Evolutionary conservation across 2,329 filamentous ascomycete species (phyloP), one percentile per base, ranked within the genome.

Genomic region (Exophiala calicioides): DNA sequence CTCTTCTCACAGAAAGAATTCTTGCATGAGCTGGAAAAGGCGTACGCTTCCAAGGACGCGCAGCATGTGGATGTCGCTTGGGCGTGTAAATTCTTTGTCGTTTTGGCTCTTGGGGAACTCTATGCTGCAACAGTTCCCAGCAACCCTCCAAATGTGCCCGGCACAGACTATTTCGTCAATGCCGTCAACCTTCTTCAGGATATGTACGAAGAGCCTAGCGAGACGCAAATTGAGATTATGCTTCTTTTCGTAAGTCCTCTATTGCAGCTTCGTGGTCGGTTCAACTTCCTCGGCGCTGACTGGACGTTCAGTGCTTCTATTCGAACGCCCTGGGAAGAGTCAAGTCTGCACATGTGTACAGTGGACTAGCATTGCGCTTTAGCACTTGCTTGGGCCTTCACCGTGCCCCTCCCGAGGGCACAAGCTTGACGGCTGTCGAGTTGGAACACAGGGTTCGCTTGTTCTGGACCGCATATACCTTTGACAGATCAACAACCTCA

Each of bases 381-480:
- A 30, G 31, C n/a, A 26, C 26, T 3, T 35, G 26, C 10, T 23
- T 44, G 3, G 41, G 41, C 3, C 41, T 44, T 6, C 41, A 44
- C 13, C 31, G 26, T n/a, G 21, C 26, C 7, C 20, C 21, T 3
- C 20, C 31, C 12, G 31, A 29, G 6, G 30, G 34, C 21, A 9
- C n/a, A 27, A 19, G 16, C n/a, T 21, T 44, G 19, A 36, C 19
- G 5, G 15, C 41, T 5, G 8, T 44, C 5, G 41, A 44, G 19
- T 23, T 16, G 13, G 41, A 44, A 16, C 41, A 27, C 18, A 18
- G 41, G 8, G 18, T 35, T 15, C 41, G 41, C 2, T 9, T 44
- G 19, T 79, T 75, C 75, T 79, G 76, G 76, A 76, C 73, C 20
- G 69, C 78, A 1, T 79, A 79, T 56, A 77, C 73, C 53, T 61